A percentile compares a stretch with the other conserved stretches of the same genome.
phyloP scores from a whole-genome alignment of 1,139 yeast species.

The Pichia sp. region DNA sequence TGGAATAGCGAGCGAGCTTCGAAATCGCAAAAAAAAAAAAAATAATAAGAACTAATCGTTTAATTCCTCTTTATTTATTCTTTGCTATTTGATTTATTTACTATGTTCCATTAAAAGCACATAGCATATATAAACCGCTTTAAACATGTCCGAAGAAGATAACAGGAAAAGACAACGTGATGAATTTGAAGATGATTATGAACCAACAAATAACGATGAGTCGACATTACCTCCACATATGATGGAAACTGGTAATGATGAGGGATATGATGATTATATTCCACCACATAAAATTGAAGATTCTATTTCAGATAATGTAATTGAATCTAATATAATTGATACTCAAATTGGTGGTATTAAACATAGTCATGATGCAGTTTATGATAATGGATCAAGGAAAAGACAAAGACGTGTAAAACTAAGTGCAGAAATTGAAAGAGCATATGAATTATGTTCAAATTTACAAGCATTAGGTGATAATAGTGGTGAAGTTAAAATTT shows the following conservation, averaged over 20 bases:
- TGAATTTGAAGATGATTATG: conserved; percentile 31
- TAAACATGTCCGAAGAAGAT: conserved; percentile 13
- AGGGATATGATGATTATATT: neutral
- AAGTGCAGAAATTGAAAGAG: conserved; percentile 19
- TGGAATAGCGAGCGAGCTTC: no score
- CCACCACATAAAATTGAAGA: conserved; percentile 1
- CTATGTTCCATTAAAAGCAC: no score
- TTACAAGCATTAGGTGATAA: conserved; percentile 64
- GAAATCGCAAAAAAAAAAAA: no score
- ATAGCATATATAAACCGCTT: conserved; percentile 20
- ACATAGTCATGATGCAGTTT: neutral
- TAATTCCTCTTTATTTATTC: no score
- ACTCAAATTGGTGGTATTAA: no score
- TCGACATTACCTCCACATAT: conserved; percentile 15
- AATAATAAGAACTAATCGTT: no score
- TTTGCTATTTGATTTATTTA: no score
- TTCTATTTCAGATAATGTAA: no score
- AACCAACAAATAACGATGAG: conserved; percentile 3
- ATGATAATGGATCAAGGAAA: conserved; percentile 1
- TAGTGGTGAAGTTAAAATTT: conserved; percentile 10
- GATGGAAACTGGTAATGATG: conserved; percentile 3
- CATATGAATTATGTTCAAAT: conserved; percentile 33
- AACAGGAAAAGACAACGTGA: conserved; percentile 37
- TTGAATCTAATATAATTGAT: no score
- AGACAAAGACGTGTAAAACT: conserved; percentile 11